Evolutionary conservation across 371 early-diverging fungal species (phyloP), one percentile per base, ranked within the genome.

Genomic region (Choanephora cucurbitarum): DNA sequence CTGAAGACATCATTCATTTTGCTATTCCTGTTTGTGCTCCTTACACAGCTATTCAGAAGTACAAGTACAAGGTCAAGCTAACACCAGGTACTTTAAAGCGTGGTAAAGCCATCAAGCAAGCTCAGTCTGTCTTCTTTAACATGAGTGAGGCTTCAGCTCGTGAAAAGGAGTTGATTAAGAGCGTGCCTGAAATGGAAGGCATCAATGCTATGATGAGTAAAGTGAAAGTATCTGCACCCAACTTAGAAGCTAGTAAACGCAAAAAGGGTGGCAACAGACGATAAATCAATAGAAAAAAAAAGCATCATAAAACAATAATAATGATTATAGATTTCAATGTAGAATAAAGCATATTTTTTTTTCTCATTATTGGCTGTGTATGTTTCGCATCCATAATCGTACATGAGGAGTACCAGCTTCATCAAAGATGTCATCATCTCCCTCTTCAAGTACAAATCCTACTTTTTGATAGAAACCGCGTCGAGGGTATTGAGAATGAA

Each of bases 11-110:
- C 34, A 59, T 97, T 15, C 81, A 86, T 49, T 91, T 86, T 73
- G 94, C 95, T n/a, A 79, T 99, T 18, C 95, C 99, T 1, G 92
- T 99, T 2, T 93, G 95, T 65, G 99, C 97, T 4, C 99, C 99
- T 0, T 99, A 95, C 72, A 64, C 73, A 5, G 81, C 93, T 1
- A 72, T 99, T 15, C 86, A 89, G 22, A 86, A 88, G 52, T 97
- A 90, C 84, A 96, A 95, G 73, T 99, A 93, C 77, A 94, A 92
- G 72, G 92, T 96, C 23, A 98, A 98, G 71, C 73, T 99, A 42
- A 79, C 89, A 0, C 99, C 99, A 4, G 99, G 99, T n/a, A 70
- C 87, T 14, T 70, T 92, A 62, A 99, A 99, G 70, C 95, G 95
- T 76, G 99, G 99, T 52, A 97, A 97, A 78, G 77, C 75, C 18